phyloP scores from a whole-genome alignment of 1,284 basidiomycete genomes.

The Ganoderma lingzhi region DNA sequence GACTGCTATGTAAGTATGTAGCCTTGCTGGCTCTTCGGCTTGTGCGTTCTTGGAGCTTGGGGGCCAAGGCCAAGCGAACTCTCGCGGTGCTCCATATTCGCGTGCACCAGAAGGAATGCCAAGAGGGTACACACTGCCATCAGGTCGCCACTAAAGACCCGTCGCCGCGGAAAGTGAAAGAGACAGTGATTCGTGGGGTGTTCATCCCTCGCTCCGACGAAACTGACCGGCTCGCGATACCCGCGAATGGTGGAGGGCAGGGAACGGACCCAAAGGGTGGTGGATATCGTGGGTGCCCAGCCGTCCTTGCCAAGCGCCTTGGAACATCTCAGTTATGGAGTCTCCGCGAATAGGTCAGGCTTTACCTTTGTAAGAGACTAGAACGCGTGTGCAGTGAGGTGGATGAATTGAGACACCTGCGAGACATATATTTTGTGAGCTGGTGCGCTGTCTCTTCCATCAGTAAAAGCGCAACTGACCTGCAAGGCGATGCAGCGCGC shows the following conservation, averaged over 20 bases:
- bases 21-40: neutral
- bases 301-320: conserved; percentile 1
- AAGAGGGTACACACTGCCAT: neutral
- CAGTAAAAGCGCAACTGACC: no score
- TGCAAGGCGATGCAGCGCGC: no score
- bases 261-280: neutral
- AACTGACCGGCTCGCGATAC: neutral
- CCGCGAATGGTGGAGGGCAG: neutral
- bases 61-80: conserved; percentile 1
- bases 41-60: neutral
- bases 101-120: neutral
- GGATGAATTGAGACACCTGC: no score
- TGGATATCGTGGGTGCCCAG: no score
- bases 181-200: no score
- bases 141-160: neutral
- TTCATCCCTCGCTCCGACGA: neutral
- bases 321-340: neutral
- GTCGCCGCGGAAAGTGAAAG: neutral
- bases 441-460: no score
- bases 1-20: neutral
- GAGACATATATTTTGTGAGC: no score
- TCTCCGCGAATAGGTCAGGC: neutral
- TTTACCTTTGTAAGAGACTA: neutral
- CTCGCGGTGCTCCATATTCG: neutral
- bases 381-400: neutral